Evolutionary conservation across 2,329 filamentous ascomycete species (phyloP), one percentile per base, ranked within the genome.

Genomic region (Aspergillus fumigatus): DNA sequence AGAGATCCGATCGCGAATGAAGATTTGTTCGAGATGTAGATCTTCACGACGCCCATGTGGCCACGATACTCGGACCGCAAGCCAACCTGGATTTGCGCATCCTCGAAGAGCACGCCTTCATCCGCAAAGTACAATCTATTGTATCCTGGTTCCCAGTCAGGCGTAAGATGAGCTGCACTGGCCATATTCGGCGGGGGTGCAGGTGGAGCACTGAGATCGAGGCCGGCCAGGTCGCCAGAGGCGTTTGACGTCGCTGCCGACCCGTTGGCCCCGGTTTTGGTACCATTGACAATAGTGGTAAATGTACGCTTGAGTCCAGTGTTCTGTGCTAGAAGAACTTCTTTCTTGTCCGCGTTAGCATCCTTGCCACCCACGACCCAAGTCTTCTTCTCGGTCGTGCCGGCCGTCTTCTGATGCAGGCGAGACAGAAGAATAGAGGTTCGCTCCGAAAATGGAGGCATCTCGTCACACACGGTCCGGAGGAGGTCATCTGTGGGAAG

Each of bases 331-430:
- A 97, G 84, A 61, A 84, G 85, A 58, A 96, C 84, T 71, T 96
- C 92, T 55, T 86, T 83, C 48, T 86, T 80, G 68, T 96, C 91
- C 1, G 85, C 80, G 70, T 97, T 97, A 56, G 92, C 93, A 70
- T 95, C 92, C 77, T 96, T 97, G 58, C 92, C 93, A 60, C 93
- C 93, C n/a, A 97, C 90, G 26, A 97, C 88, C 94, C 94, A 99
- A 1, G 94, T 97, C 59, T 93, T 85, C 77, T 95, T 95, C 73
- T 99, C 94, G 70, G 90, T 96, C 14, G 91, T 94, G 59, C 89
- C 90, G 50, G 89, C 89, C 67, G 95, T 92, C 77, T 96, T 97
- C 75, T 96, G 92, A 75, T 99, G 93, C 51, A 99, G 82, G 56
- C 94, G 84, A 41, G 93, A 97, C 10, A 99, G 80, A 27, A 99